phyloP scores from a whole-genome alignment of 805 yeast species.

The Hanseniaspora hatyaiensis region DNA sequence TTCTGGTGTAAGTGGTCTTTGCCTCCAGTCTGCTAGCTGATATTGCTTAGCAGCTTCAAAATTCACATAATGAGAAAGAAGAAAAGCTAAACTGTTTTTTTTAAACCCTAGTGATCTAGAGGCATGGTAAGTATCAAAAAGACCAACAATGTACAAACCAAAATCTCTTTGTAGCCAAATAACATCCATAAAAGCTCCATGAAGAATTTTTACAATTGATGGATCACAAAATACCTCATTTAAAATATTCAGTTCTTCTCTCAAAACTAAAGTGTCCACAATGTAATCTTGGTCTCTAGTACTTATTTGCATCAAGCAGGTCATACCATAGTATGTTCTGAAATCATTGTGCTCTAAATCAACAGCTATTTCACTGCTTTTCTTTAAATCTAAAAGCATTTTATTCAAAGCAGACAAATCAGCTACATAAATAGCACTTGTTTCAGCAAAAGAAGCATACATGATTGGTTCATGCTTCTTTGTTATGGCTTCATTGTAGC shows the following conservation, averaged over 20 bases:
- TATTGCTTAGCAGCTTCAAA: conserved; percentile 87
- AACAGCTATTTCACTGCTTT: conserved; percentile 61
- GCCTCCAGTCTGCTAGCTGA: conserved; percentile 94
- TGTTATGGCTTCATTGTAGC: conserved; percentile 52
- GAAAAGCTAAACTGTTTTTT: conserved; percentile 69
- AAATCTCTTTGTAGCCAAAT: conserved; percentile 93
- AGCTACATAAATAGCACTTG: conserved; percentile 64
- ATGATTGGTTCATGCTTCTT: conserved; percentile 38
- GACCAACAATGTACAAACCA: conserved; percentile 76
- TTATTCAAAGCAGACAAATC: conserved; percentile 37
- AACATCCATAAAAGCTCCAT: conserved; percentile 94
- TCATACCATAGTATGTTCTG: conserved; percentile 80
- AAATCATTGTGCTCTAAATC: conserved; percentile 95
- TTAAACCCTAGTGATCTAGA: conserved; percentile 69
- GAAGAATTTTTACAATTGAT: conserved; percentile 69
- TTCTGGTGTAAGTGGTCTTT: conserved; percentile 65
- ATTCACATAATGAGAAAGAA: conserved; percentile 66
- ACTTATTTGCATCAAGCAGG: conserved; percentile 86
- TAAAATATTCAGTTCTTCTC: conserved; percentile 56
- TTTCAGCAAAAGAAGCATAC: conserved; percentile 52
- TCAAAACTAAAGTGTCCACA: conserved; percentile 67
- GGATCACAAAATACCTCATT: conserved; percentile 78
- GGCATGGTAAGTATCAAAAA: conserved; percentile 91
- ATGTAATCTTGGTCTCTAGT: conserved; percentile 72
- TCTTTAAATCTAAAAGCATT: conserved; percentile 45